A percentile compares a stretch with the other conserved stretches of the same genome.
Conservation (phyloP, 139 green algal genomes). For the Picochlorum sp. region DNA sequence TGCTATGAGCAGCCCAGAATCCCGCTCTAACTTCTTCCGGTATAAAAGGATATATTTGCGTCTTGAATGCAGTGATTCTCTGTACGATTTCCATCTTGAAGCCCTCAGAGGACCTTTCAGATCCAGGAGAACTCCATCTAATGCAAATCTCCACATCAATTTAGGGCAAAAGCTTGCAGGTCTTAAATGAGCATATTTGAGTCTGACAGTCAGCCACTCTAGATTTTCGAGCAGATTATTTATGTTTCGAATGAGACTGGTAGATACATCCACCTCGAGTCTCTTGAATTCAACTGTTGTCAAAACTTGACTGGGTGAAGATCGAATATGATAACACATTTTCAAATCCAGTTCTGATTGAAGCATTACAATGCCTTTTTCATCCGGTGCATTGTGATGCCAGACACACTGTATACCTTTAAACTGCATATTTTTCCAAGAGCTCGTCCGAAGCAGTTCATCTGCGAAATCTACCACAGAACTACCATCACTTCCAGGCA, state of each 20-base stretch:
- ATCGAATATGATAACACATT: too few relatives aligned
- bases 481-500: background rate
- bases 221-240: too few relatives aligned
- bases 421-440: background rate
- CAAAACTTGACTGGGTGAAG: too few relatives aligned
- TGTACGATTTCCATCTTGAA: background rate
- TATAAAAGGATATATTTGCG: constrained; percentile 21
- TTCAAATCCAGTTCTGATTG: too few relatives aligned
- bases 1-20: background rate
- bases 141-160: constrained; percentile 34
- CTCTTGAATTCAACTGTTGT: too few relatives aligned
- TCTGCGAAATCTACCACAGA: background rate
- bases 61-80: background rate
- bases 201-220: constrained; percentile 8
- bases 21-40: constrained; percentile 5
- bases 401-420: too few relatives aligned
- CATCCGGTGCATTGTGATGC: background rate
- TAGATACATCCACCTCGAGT: too few relatives aligned
- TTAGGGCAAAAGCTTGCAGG: constrained; percentile 1
- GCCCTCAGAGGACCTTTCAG: constrained; percentile 2
- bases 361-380: background rate
- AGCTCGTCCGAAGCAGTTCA: background rate
- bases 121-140: constrained; percentile 27
- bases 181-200: constrained; percentile 19
- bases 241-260: too few relatives aligned